Evolutionary conservation across 257 asterid species (phyloP), one percentile per base, ranked within the genome.

Genomic region (Przewalskia tangutica): DNA sequence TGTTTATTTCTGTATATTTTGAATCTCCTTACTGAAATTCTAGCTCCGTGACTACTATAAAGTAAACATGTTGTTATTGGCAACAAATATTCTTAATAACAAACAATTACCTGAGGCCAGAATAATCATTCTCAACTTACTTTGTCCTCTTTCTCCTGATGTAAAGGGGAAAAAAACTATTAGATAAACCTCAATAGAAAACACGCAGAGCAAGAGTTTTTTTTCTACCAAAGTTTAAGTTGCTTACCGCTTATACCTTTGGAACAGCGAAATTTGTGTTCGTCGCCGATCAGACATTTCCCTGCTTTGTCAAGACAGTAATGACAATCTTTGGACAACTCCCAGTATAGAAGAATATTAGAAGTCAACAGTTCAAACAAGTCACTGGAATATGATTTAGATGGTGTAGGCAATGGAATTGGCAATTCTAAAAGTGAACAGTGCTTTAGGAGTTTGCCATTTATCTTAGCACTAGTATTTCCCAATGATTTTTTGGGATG

Each of bases 241-340:
- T 16, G 60, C 3, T 55, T 1, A 44, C 59, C n/a, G 2, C 9
- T 14, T 48, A 20, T 55, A 81, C 83, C 64, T 65, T 80, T 59
- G 67, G 86, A 23, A 75, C 88, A 85, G 34, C 1, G 34, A 80
- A 62, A 71, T 23, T 27, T 23, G 56, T 44, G 68, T 16, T 2
- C 2, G 5, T 2, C 13, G 12, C 10, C 63, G 44, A 34, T 16
- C 54, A 6, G 44, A n/a, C 88, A 86, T 27, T 81, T 84, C 42
- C 91, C 88, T 79, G 91, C 93, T 20, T 58, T 8, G 0, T 14
- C n/a, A 75, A 81, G 50, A 46, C 93, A 90, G 7, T 13, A 18
- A 75, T 0, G 16, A 83, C 92, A 77, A 90, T 44, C 77, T 73
- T 76, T 77, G 3, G 89, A 83, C 11, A 90, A 46, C 76, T 73